A percentile compares a stretch with the other conserved stretches of the same genome.
These are phyloP conservation scores for Pseudogymnoascus sp. DNA, from an alignment of 2,329 filamentous ascomycete species.

Conservation along the genomic window DNA sequence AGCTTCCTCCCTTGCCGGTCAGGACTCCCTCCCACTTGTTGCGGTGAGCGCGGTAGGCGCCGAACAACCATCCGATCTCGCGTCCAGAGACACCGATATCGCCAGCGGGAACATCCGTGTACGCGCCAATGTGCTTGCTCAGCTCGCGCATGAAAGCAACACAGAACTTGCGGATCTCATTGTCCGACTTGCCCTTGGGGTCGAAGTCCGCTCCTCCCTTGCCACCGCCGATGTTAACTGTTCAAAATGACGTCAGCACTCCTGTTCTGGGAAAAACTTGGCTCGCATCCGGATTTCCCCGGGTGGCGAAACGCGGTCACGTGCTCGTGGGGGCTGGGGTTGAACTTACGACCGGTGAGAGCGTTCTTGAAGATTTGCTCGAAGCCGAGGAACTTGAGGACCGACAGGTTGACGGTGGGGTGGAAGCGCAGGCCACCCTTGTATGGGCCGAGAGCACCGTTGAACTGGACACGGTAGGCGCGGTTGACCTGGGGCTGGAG, in stretches of 20 bases:
- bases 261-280: background rate
- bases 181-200: conserved; percentile 96
- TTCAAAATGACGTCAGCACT: conserved; percentile 2
- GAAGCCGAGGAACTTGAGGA: conserved; percentile 95
- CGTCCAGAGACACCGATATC: conserved; percentile 91
- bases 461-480: conserved; percentile 96
- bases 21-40: conserved; percentile 95
- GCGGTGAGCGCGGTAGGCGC: conserved; percentile 78
- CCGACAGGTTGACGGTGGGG: conserved; percentile 71
- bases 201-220: conserved; percentile 98
- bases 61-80: conserved; percentile 93
- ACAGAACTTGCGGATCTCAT: conserved; percentile 97
- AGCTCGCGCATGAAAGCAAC: conserved; percentile 93
- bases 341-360: conserved; percentile 72
- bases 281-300: background rate
- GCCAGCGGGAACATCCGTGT: conserved; percentile 92
- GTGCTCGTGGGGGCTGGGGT: conserved; percentile 18
- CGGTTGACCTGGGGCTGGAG: conserved; percentile 85
- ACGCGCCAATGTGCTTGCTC: conserved; percentile 88
- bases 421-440: conserved; percentile 96
- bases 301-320: background rate
- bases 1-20: conserved; percentile 87
- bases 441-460: conserved; percentile 94
- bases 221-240: conserved; percentile 89
- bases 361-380: conserved; percentile 99